phyloP scores from a whole-genome alignment of 768 basidiomycete genomes.

The Coprinellus micaceus region DNA sequence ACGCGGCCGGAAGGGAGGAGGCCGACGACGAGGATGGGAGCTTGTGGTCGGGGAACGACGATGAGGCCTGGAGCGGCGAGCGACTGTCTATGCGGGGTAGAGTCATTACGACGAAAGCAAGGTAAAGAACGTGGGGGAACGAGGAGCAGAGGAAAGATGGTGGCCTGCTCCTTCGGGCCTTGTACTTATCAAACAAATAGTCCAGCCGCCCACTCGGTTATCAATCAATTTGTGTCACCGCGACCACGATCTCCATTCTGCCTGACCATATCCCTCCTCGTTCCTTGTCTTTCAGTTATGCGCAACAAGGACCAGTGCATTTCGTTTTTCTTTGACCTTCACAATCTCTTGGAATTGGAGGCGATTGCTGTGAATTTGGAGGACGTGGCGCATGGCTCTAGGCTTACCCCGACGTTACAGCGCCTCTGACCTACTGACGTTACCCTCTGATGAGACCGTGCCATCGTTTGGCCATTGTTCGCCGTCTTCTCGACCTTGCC shows the following conservation, averaged over 20 bases:
- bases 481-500: too few species aligned
- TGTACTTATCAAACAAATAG: conserved; percentile 13
- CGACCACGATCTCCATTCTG: not conserved
- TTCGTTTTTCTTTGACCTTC: not conserved
- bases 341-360: not conserved
- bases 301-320: not conserved
- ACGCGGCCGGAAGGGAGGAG: conserved; percentile 11
- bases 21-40: conserved; percentile 14
- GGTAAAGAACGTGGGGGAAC: conserved; percentile 4
- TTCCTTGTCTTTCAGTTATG: not conserved
- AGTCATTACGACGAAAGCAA: conserved; percentile 17
- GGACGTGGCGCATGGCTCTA: too few species aligned
- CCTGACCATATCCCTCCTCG: not conserved
- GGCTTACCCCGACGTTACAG: too few species aligned
- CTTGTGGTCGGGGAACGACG: conserved; percentile 16
- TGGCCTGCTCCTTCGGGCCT: not conserved
- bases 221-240: not conserved
- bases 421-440: too few species aligned
- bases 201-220: not conserved
- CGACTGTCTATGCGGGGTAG: conserved; percentile 27
- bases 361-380: too few species aligned
- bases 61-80: conserved; percentile 32
- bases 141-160: not conserved
- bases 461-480: too few species aligned
- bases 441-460: too few species aligned